A percentile compares a stretch with the other conserved stretches of the same genome.
phyloP scores from a whole-genome alignment of 805 yeast genomes.

The Hanseniaspora lachancei region DNA sequence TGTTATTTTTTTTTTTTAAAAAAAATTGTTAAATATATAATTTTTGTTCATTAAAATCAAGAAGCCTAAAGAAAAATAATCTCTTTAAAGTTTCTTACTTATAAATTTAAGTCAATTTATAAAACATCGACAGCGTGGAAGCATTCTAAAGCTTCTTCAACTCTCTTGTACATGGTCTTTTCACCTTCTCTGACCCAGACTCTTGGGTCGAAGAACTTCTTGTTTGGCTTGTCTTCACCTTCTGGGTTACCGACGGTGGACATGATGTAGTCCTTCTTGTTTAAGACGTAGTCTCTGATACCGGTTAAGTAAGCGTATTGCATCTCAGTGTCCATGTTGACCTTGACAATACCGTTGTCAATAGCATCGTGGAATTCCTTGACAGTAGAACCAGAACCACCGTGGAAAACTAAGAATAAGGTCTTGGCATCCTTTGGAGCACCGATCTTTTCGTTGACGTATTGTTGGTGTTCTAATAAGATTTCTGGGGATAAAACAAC shows the following conservation, averaged over 20 bases:
- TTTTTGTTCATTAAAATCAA: not conserved
- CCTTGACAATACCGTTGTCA: conserved; percentile 91
- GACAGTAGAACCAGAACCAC: conserved; percentile 97
- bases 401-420: conserved; percentile 97
- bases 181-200: conserved; percentile 99
- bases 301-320: conserved; percentile 95
- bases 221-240: conserved; percentile 98
- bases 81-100: not conserved
- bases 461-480: conserved; percentile 89
- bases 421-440: conserved; percentile 45
- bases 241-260: conserved; percentile 97
- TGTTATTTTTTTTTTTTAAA: not conserved
- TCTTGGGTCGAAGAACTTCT: conserved; percentile 99
- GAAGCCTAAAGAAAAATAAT: not conserved
- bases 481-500: conserved; percentile 84
- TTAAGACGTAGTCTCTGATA: conserved; percentile 92
- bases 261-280: conserved; percentile 87
- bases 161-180: conserved; percentile 88
- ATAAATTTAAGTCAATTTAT: not conserved
- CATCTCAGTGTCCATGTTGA: conserved; percentile 97
- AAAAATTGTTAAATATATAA: not conserved
- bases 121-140: conserved; percentile 49
- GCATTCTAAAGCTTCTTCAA: conserved; percentile 65
- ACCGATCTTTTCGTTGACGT: conserved; percentile 58
- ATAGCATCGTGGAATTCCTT: conserved; percentile 85